Evolutionary conservation across 306 rosid species (phyloP).

Genomic region (Rubus parviflorus): DNA sequence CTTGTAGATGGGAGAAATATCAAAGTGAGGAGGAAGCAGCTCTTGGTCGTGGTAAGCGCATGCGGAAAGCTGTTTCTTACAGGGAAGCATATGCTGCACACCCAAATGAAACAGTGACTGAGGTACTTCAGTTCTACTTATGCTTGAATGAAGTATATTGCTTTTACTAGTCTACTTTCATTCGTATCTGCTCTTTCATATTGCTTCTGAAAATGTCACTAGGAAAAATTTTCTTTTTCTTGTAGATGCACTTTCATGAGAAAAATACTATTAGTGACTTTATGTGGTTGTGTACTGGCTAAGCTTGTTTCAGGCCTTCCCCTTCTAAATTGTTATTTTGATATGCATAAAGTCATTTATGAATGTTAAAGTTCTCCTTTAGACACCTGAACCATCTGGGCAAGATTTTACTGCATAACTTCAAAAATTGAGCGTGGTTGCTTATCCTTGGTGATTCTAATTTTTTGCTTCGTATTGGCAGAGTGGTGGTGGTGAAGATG

Average conservation of each 20-base stretch:
- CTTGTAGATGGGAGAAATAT: conserved; percentile 89
- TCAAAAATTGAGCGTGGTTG: neutral
- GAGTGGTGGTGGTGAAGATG: conserved; percentile 86
- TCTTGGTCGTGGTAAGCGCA: conserved; percentile 98
- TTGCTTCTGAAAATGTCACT: neutral
- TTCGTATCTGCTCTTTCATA: conserved; percentile 20
- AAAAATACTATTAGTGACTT: neutral
- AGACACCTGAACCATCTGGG: conserved; percentile 7
- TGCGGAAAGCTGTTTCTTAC: conserved; percentile 92
- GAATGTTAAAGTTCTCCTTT: neutral
- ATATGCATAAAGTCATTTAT: conserved; percentile 6
- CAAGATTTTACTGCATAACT: neutral
- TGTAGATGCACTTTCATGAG: neutral
- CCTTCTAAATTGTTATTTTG: neutral
- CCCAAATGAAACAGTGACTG: conserved; percentile 70
- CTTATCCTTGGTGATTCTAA: conserved; percentile 19
- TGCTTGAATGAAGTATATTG: conserved; percentile 28
- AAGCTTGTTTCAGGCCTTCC: conserved; percentile 4
- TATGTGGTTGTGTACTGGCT: neutral
- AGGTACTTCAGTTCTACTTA: conserved; percentile 55
- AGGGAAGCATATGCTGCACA: conserved; percentile 93
- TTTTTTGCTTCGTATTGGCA: conserved; percentile 44
- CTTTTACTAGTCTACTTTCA: conserved; percentile 5
- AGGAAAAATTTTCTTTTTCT: neutral
- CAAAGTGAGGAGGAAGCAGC: conserved; percentile 97